Evolutionary conservation across 108 stramenopile genomes (phyloP), one percentile per base, ranked within the genome.

Genomic region (Skeletonema tropicum): DNA sequence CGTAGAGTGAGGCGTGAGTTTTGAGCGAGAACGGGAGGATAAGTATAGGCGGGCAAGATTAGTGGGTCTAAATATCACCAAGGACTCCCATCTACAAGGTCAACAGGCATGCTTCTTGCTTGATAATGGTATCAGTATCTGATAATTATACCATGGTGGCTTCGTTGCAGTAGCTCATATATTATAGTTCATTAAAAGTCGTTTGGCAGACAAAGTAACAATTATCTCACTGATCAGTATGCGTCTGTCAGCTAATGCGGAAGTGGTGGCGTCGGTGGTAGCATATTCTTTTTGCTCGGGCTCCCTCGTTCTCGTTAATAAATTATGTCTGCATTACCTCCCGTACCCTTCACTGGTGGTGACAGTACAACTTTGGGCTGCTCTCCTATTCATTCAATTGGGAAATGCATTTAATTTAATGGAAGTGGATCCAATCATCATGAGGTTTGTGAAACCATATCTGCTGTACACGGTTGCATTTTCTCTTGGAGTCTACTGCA

Each of bases 261-360:
- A 85, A 45, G 76, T 91, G 0, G 29, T 79, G 12, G 39, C 78
- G 3, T 81, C 88, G 46, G 70, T 92, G 36, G n/a, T 88, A 17
- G 62, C 87, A 2, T 95, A 95, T 80, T 93, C 92, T 12, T 70
- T 93, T 41, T 95, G 94, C 68, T 84, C 82, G 7, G 94, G 90
- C 17, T 82, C 85, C 4, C 78, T 95, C 57, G 89, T 95, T 35
- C 79, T 95, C 2, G 66, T 95, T 68, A 95, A 95, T 71, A 95
- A 95, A 70, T 66, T 93, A 64, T 86, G 84, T n/a, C 69, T 94
- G 38, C 86, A 92, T 65, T 71, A 85, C 63, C 74, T 93, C 0
- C 92, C 90, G 5, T 92, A 83, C 69, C 92, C 94, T 0, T 90
- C 90, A 3, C 65, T 95, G 0, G 91, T 95, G 17, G 84, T 91